These are phyloP conservation scores for Kurtzmaniella quercitrusa DNA, from an alignment of 1,139 yeast genomes.

Conservation along the genomic window DNA sequence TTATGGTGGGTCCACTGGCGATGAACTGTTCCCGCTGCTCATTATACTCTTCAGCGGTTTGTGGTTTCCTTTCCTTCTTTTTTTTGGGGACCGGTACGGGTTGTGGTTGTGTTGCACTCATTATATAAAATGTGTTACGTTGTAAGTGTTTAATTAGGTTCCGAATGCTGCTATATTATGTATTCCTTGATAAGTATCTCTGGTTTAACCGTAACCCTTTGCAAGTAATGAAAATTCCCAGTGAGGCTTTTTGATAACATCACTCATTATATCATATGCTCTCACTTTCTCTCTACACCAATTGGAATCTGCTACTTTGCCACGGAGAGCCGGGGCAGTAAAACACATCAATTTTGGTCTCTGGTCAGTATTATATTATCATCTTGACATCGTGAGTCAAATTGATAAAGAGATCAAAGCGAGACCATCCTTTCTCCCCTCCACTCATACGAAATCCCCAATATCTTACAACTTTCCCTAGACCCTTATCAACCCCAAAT, in stretches of 20 bases:
- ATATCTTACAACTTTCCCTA: too few species aligned
- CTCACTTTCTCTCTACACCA: neutral
- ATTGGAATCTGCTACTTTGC: neutral
- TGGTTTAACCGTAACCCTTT: neutral
- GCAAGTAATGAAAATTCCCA: neutral
- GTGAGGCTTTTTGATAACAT: neutral
- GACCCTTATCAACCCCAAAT: too few species aligned
- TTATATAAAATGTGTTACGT: conserved; percentile 5
- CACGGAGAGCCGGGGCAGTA: neutral
- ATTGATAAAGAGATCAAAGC: too few species aligned
- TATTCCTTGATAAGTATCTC: too few species aligned
- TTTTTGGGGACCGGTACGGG: conserved; percentile 4
- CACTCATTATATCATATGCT: neutral
- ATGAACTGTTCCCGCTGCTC: conserved; percentile 43
- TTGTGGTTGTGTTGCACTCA: neutral
- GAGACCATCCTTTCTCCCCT: too few species aligned
- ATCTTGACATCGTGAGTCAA: neutral
- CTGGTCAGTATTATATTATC: neutral
- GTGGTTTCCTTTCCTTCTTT: conserved; percentile 44
- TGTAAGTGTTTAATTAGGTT: conserved; percentile 10
- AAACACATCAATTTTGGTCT: neutral
- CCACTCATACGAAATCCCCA: too few species aligned
- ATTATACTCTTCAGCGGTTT: conserved; percentile 49
- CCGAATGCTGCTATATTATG: too few species aligned
- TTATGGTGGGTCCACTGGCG: conserved; percentile 47